Conservation (phyloP, 805 yeast species). For the Wickerhamomyces bovis region DNA sequence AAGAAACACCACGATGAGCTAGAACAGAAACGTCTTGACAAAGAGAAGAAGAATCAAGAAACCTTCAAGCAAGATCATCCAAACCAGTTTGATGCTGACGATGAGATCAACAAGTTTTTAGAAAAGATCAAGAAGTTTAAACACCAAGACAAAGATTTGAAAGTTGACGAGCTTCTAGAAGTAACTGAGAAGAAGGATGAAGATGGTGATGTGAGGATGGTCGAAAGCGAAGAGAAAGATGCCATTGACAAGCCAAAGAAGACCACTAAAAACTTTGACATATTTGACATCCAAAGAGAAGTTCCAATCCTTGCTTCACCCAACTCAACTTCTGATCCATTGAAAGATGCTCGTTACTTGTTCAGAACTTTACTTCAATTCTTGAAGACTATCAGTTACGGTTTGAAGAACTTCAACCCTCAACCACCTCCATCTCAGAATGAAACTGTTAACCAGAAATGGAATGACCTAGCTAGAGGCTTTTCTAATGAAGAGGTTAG, state of each 20-base stretch:
- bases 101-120: conserved; percentile 27
- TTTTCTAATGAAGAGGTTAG: conserved; percentile 77
- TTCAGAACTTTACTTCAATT: conserved; percentile 88
- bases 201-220: conserved; percentile 25
- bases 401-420: conserved; percentile 84
- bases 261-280: conserved; percentile 24
- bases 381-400: conserved; percentile 82
- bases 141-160: conserved; percentile 1
- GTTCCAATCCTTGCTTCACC: conserved; percentile 56
- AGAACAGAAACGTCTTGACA: conserved; percentile 37
- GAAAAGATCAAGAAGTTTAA: conserved; percentile 15
- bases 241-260: not conserved
- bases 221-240: not conserved
- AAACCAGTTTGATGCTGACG: conserved; percentile 33
- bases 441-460: conserved; percentile 46
- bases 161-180: not conserved
- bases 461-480: conserved; percentile 87
- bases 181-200: conserved; percentile 10
- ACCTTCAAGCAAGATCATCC: conserved; percentile 24
- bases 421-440: conserved; percentile 52
- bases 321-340: conserved; percentile 48
- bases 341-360: conserved; percentile 82
- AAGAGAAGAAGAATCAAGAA: conserved; percentile 35
- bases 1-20: conserved; percentile 54
- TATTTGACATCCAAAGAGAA: conserved; percentile 40